Evolutionary conservation across 768 basidiomycete genomes (phyloP).

Genomic region (Trametes sanguinea): DNA sequence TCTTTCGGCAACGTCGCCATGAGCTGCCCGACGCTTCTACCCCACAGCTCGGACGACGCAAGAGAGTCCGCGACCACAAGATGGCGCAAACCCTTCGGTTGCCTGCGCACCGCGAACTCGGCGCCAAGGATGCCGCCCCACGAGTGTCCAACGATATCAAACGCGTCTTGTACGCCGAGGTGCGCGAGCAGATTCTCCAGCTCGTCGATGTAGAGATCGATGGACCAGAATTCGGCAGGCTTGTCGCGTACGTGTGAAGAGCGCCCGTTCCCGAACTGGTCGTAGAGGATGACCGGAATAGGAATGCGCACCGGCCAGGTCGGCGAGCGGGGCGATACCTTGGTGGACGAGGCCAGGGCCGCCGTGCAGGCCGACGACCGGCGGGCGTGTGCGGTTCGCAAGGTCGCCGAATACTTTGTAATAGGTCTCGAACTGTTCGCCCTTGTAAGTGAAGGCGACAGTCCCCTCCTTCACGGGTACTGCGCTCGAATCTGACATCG

Average conservation of each 20-base stretch:
- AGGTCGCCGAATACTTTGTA: constrained; percentile 46
- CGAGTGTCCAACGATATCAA: constrained; percentile 54
- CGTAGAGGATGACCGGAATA: constrained; percentile 51
- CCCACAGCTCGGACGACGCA: constrained; percentile 47
- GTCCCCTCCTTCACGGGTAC: constrained; percentile 20
- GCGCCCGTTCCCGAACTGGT: constrained; percentile 49
- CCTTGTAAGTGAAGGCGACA: constrained; percentile 28
- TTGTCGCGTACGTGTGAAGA: constrained; percentile 46
- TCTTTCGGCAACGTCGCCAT: constrained; percentile 44
- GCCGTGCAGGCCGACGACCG: constrained; percentile 49
- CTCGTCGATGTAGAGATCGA: constrained; percentile 57
- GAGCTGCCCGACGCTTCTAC: constrained; percentile 40
- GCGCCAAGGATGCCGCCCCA: constrained; percentile 58
- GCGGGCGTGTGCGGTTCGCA: constrained; percentile 34
- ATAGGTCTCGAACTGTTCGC: constrained; percentile 42
- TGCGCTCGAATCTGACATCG: neutral
- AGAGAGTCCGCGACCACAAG: constrained; percentile 49
- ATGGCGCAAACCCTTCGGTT: constrained; percentile 42
- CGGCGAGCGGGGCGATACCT: constrained; percentile 41
- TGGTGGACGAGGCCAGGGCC: constrained; percentile 48
- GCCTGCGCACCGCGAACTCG: constrained; percentile 41
- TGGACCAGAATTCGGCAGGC: constrained; percentile 42
- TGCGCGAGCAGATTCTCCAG: constrained; percentile 49
- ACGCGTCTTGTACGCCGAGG: constrained; percentile 43
- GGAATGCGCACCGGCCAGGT: constrained; percentile 36